Conservation (phyloP, 257 asterid species). For the Nicotiana tabacum region DNA sequence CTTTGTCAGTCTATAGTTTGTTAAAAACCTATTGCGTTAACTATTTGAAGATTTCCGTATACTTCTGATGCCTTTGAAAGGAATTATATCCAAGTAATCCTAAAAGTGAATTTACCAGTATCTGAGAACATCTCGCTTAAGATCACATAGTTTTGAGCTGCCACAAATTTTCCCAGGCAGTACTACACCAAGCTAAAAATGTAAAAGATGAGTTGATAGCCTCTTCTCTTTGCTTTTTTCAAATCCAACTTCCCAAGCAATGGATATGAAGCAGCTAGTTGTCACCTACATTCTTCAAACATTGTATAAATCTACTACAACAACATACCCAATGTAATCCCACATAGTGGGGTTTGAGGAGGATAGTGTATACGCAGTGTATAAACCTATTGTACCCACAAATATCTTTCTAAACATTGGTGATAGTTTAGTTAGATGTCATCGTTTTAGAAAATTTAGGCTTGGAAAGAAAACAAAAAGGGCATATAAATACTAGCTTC, state of each 20-base stretch:
- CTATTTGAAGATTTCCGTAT: neutral
- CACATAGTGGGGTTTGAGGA: neutral
- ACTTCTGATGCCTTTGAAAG: neutral
- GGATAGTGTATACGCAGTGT: neutral
- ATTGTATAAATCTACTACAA: neutral
- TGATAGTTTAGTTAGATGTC: neutral
- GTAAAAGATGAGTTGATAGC: neutral
- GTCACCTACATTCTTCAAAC: neutral
- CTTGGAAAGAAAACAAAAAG: neutral
- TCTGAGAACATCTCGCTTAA: neutral
- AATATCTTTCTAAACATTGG: neutral
- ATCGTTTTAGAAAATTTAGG: neutral
- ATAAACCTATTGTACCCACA: neutral
- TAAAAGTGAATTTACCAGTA: neutral
- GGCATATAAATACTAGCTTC: neutral
- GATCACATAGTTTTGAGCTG: neutral
- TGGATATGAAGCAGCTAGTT: neutral
- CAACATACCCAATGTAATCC: too few species aligned
- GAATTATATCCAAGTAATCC: neutral
- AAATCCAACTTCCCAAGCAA: neutral
- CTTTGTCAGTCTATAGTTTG: neutral
- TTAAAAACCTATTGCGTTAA: neutral
- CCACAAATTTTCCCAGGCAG: neutral
- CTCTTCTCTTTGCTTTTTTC: neutral
- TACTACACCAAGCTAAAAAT: neutral